Evolutionary conservation across 495 filamentous ascomycete genomes (phyloP), one percentile per base, ranked within the genome.

Genomic region (Penicillium paradoxum): DNA sequence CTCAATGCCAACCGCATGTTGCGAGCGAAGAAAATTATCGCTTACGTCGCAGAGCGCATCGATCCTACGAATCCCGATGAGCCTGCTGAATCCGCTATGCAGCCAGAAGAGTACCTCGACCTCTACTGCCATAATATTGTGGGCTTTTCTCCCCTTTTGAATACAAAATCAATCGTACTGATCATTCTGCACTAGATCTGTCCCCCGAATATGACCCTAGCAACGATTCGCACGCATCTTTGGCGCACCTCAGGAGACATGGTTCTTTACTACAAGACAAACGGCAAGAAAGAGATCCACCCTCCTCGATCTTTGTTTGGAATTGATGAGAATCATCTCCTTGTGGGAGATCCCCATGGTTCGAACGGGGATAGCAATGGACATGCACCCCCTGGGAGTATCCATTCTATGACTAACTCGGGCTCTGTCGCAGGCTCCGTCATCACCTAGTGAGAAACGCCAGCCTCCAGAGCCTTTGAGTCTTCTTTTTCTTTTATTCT

Each of bases 1-100:
- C 79, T 98, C 51, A 98, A 97, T 65, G 93, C 93, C 25, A 98
- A 97, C 63, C 79, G 93, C 25, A 97, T 98, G 95, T 79, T 98
- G 25, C 81, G 93, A 39, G 88, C 91, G 3, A 92, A 89, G 73
- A 98, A 97, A 75, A 89, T 98, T n/a, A 69, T 95, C 32, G 84
- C 82, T 1, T 98, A 98, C 59, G 84, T 97, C 6, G 87, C 90
- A 1, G 93, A 98, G 66, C 79, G 90, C 44, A 91, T 98, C 47
- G 91, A 96, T 64, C 79, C 84, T 1, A 66, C 67, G 6, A 64
- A 73, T 45, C 66, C 73, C 1, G 68, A 79, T 40, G 72, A 81
- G 29, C 73, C 73, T 2, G 81, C 83, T 46, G 75, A 78, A 9
- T 74, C 83, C 25, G 74, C 76, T 15, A 64, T 92, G 68, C 87